phyloP scores from a whole-genome alignment of 352 stramenopile species.

The Peronospora destructor region DNA sequence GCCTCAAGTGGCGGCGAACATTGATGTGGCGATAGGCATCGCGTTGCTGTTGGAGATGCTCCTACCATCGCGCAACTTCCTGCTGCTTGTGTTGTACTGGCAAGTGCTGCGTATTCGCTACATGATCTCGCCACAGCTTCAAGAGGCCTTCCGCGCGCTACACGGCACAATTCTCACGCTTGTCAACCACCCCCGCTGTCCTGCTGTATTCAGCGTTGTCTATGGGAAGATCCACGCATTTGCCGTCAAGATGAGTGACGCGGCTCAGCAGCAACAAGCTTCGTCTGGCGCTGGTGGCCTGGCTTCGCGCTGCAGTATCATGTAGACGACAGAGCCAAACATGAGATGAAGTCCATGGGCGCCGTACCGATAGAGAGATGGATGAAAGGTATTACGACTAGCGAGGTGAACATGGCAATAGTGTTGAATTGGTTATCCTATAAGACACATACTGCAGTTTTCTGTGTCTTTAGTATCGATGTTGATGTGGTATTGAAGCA shows the following conservation, averaged over 20 bases:
- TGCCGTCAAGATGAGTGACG: conserved; percentile 59
- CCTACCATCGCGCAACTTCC: conserved; percentile 76
- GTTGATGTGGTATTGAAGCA: too few species aligned
- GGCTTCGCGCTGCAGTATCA: conserved; percentile 56
- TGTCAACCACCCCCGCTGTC: conserved; percentile 64
- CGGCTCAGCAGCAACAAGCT: conserved; percentile 34
- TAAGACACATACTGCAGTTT: not conserved
- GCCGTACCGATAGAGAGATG: conserved; percentile 21
- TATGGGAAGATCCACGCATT: conserved; percentile 76
- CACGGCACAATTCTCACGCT: conserved; percentile 55
- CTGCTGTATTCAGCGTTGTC: conserved; percentile 36
- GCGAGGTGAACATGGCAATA: conserved; percentile 9
- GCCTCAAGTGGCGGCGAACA: conserved; percentile 63
- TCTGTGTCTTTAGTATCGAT: not conserved
- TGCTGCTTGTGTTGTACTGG: conserved; percentile 86
- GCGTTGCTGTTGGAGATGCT: conserved; percentile 79
- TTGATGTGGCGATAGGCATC: conserved; percentile 81
- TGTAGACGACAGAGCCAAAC: conserved; percentile 36
- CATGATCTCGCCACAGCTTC: conserved; percentile 85
- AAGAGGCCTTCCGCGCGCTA: conserved; percentile 72
- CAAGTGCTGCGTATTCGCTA: conserved; percentile 87
- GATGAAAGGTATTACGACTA: conserved; percentile 13
- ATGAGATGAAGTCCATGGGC: not conserved
- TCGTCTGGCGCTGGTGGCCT: conserved; percentile 28
- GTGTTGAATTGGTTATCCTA: conserved; percentile 5